Percentiles rank a stretch among this genome's conserved stretches.
Conservation (phyloP, 148 eudicot genomes). For the Arbutus unedo region DNA sequence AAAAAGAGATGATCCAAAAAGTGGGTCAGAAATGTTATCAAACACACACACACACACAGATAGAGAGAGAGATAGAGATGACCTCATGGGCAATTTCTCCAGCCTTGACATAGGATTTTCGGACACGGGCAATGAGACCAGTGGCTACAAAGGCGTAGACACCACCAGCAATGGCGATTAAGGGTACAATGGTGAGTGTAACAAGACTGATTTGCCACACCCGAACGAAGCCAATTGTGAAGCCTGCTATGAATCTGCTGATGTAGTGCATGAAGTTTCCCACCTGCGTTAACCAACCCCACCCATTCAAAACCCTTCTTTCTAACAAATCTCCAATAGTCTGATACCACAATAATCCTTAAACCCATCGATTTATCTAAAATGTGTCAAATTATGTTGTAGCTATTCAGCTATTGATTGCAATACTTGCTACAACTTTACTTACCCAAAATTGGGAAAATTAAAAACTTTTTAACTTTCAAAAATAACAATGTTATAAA, state of each 20-base stretch:
- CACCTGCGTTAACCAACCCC: slow-evolving; percentile 45
- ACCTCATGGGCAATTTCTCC: slow-evolving; percentile 98
- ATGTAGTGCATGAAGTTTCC: slow-evolving; percentile 87
- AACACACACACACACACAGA: too few species aligned
- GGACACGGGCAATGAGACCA: slow-evolving; percentile 83
- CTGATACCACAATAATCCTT: too few species aligned
- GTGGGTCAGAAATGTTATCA: neutral
- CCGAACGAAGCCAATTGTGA: slow-evolving; percentile 75
- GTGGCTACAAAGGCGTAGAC: slow-evolving; percentile 79
- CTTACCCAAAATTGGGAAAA: too few species aligned
- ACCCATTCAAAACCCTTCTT: neutral
- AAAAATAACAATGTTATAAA: too few species aligned
- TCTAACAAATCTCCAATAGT: neutral
- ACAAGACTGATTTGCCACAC: slow-evolving; percentile 97
- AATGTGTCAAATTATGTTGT: too few species aligned
- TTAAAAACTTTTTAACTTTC: too few species aligned
- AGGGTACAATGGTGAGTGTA: slow-evolving; percentile 86
- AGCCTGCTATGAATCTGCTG: slow-evolving; percentile 83
- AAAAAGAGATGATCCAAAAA: neutral
- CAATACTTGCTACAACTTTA: too few species aligned
- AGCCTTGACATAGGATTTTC: slow-evolving; percentile 82
- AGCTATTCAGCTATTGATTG: too few species aligned
- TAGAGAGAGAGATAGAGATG: neutral
- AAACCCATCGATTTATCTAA: too few species aligned
- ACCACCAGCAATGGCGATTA: slow-evolving; percentile 87